Base-by-base conservation (phyloP, 2,329 filamentous ascomycete genomes). In the Arthrinium puccinioides region DNA sequence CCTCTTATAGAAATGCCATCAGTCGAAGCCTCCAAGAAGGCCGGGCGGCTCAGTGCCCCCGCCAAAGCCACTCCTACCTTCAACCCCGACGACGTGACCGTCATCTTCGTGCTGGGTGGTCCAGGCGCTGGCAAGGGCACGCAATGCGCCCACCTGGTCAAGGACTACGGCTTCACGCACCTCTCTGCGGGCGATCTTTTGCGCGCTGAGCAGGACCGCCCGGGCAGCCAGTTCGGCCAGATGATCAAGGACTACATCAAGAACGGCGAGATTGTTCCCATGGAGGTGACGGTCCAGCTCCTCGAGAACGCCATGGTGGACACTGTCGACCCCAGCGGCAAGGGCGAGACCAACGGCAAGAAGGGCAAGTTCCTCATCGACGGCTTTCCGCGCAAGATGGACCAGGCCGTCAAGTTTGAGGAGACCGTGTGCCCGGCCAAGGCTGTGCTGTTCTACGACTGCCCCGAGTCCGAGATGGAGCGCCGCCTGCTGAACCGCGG, bases 41-140 rank as follows among this genome's bases (percentile, higher is more conserved):
- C 60, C 51, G 60, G 31, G 14, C 33, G 59, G 53, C 64, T 66
- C 54, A 61, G 63, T 43, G 64, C 69, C 46, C 69, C 73, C 21
- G 59, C 66, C 44, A 82, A 82, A 60, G 57, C 61, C 30, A 65
- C 69, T 37, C 83, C 89, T 5, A 78, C 79, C 55, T 96, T 94
- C 74, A 81, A 77, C 41, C 67, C 82, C 34, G 55, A 77, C 39
- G 72, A 88, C 42, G 86, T 94, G 21, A 92, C 87, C n/a, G 89
- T 97, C 41, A 69, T 98, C 62, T 97, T 95, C 69, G 87, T 97
- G 45, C 87, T 98, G 44, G 90, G 90, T 61, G 92, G 92, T 3
- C 92, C 92, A 11, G 92, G 92, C 47, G 87, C 89, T 45, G 92
- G 92, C 53, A 98, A 98, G 63, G 92, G 92, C 53, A 98, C 92